Conservation (phyloP, 176 grass and related monocot genomes). For the Dactylis glomerata region DNA sequence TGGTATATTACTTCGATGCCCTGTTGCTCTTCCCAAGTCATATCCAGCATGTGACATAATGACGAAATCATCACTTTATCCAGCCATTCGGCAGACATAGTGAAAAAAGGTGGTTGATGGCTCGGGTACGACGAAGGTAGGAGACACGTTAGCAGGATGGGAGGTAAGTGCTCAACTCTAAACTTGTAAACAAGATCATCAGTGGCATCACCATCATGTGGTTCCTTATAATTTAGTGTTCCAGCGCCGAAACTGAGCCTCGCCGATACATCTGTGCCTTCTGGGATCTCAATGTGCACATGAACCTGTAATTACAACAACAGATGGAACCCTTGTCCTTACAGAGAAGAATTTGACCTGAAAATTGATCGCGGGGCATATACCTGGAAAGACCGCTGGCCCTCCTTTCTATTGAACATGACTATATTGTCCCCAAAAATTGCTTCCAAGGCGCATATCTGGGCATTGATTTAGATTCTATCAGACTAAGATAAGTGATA, state of each 20-base stretch:
- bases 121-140: slow-evolving; percentile 62
- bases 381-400: slow-evolving; percentile 71
- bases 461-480: slow-evolving; percentile 28
- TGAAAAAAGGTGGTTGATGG: slow-evolving; percentile 53
- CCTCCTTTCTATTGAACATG: slow-evolving; percentile 49
- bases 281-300: slow-evolving; percentile 45
- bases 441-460: slow-evolving; percentile 77
- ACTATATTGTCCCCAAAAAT: slow-evolving; percentile 72
- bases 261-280: slow-evolving; percentile 42
- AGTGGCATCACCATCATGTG: slow-evolving; percentile 20
- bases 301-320: slow-evolving; percentile 36
- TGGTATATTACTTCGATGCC: slow-evolving; percentile 58
- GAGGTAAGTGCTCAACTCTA: slow-evolving; percentile 54
- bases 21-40: slow-evolving; percentile 51
- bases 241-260: slow-evolving; percentile 39
- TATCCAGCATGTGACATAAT: slow-evolving; percentile 61
- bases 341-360: no score
- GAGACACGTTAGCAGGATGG: slow-evolving; percentile 54
- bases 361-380: background rate
- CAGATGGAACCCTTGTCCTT: slow-evolving; percentile 8
- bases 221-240: slow-evolving; percentile 39
- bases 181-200: slow-evolving; percentile 59
- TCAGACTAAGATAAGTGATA: slow-evolving; percentile 15
- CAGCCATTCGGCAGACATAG: slow-evolving; percentile 48
- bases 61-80: slow-evolving; percentile 35